phyloP scores from a whole-genome alignment of 805 yeast genomes.

The Saccharomyces paradoxus region DNA sequence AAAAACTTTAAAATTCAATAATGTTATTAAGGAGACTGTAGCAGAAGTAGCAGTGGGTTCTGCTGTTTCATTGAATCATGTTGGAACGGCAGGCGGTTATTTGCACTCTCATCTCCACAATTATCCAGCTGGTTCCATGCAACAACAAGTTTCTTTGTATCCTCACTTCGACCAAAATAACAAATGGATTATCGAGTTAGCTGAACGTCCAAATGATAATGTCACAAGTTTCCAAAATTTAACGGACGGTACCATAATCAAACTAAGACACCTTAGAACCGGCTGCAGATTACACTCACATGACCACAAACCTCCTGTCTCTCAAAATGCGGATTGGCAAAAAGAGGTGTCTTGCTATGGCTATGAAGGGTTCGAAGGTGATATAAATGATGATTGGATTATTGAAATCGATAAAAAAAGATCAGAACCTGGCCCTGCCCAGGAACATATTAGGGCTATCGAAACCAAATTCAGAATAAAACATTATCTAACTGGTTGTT shows the following conservation, averaged over 20 bases:
- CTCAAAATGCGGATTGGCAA: conserved; percentile 67
- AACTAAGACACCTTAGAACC: conserved; percentile 52
- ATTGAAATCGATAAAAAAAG: conserved; percentile 60
- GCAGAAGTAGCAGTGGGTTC: conserved; percentile 75
- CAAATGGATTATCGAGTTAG: conserved; percentile 63
- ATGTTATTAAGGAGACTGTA: conserved; percentile 47
- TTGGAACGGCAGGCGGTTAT: conserved; percentile 70
- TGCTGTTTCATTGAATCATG: conserved; percentile 55
- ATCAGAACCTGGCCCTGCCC: conserved; percentile 46
- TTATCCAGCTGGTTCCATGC: conserved; percentile 74
- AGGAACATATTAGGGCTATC: conserved; percentile 51
- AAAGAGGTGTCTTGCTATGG: conserved; percentile 78
- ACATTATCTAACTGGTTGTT: conserved; percentile 77
- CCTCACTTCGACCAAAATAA: conserved; percentile 72
- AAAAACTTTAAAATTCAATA: conserved; percentile 50
- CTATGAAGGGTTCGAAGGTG: conserved; percentile 67
- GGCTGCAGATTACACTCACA: conserved; percentile 75
- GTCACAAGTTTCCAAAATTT: conserved; percentile 55
- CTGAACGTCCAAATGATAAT: conserved; percentile 48
- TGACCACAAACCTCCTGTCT: conserved; percentile 75
- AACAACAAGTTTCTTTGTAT: conserved; percentile 73
- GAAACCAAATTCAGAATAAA: conserved; percentile 63
- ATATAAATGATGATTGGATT: conserved; percentile 75
- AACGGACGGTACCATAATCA: conserved; percentile 60
- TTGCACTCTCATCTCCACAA: conserved; percentile 66